Percentiles rank a stretch among this genome's conserved stretches.
These are phyloP conservation scores for Carex scoparia DNA, from an alignment of 176 grass and related monocot species.

Conservation along the genomic window DNA sequence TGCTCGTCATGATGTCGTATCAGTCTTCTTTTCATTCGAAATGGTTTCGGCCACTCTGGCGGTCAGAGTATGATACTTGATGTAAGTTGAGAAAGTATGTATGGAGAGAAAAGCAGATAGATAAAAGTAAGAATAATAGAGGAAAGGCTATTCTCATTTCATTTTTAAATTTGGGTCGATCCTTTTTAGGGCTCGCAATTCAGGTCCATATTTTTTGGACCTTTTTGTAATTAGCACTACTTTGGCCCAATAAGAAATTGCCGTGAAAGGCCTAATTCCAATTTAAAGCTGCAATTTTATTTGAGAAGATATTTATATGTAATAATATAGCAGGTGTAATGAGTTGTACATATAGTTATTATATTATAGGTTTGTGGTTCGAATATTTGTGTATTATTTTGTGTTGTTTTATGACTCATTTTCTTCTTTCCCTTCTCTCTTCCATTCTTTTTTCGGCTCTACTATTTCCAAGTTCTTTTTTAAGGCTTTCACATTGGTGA, in stretches of 20 bases:
- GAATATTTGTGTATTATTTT: too few species aligned
- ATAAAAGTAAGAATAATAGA: background rate
- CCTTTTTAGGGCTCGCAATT: background rate
- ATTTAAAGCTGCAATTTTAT: background rate
- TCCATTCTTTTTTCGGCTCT: too few species aligned
- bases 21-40: slow-evolving; percentile 50
- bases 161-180: background rate
- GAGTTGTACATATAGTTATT: too few species aligned
- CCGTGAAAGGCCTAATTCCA: background rate
- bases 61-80: background rate
- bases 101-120: too few species aligned
- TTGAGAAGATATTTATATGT: background rate
- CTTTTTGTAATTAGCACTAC: background rate
- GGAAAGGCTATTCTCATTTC: background rate
- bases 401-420: too few species aligned
- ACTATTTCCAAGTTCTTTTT: too few species aligned
- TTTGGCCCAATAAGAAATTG: background rate
- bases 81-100: too few species aligned
- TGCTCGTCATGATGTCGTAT: slow-evolving; percentile 62
- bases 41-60: slow-evolving; percentile 65
- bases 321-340: too few species aligned
- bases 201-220: background rate
- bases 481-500: too few species aligned
- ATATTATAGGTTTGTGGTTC: too few species aligned
- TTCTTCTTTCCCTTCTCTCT: too few species aligned